Evolutionary conservation across 805 yeast genomes (phyloP).

Genomic region (Candida xiaguanensis): DNA sequence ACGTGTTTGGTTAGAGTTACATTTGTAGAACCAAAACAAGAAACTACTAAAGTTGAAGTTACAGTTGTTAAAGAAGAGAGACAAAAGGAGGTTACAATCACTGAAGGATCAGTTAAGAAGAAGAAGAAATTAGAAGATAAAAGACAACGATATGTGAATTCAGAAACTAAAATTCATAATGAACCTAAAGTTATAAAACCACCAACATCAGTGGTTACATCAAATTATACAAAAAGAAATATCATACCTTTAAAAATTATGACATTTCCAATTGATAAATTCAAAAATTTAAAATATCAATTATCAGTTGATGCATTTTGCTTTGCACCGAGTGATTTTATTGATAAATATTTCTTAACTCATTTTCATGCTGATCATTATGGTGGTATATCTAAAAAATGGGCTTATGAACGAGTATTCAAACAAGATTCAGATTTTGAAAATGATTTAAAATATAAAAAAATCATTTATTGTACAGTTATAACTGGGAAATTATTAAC

Average conservation of each 20-base stretch:
- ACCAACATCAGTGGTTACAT: slow-evolving; percentile 1
- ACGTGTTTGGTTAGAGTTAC: slow-evolving; percentile 38
- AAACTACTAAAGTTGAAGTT: neutral
- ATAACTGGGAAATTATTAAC: slow-evolving; percentile 61
- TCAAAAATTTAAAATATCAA: slow-evolving; percentile 23
- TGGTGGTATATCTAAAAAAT: slow-evolving; percentile 73
- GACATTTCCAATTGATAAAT: slow-evolving; percentile 27
- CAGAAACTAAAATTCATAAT: slow-evolving; percentile 6
- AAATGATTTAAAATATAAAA: slow-evolving; percentile 34
- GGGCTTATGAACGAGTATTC: slow-evolving; percentile 51
- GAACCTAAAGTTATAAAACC: slow-evolving; percentile 6
- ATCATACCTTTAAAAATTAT: slow-evolving; percentile 57
- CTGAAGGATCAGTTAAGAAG: neutral
- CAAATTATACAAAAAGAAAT: slow-evolving; percentile 19
- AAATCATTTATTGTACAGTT: slow-evolving; percentile 67
- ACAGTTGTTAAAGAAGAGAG: too few species aligned
- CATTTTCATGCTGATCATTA: slow-evolving; percentile 97
- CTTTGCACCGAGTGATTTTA: slow-evolving; percentile 42
- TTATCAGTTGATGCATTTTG: slow-evolving; percentile 67
- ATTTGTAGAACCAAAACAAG: slow-evolving; percentile 15
- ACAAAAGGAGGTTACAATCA: neutral
- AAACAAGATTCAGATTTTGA: slow-evolving; percentile 22
- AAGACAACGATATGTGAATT: slow-evolving; percentile 15
- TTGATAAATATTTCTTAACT: slow-evolving; percentile 56
- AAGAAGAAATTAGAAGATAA: slow-evolving; percentile 12